Evolutionary conservation across 2,329 filamentous ascomycete species (phyloP), one percentile per base, ranked within the genome.

Genomic region (Boeremia lycopersici): DNA sequence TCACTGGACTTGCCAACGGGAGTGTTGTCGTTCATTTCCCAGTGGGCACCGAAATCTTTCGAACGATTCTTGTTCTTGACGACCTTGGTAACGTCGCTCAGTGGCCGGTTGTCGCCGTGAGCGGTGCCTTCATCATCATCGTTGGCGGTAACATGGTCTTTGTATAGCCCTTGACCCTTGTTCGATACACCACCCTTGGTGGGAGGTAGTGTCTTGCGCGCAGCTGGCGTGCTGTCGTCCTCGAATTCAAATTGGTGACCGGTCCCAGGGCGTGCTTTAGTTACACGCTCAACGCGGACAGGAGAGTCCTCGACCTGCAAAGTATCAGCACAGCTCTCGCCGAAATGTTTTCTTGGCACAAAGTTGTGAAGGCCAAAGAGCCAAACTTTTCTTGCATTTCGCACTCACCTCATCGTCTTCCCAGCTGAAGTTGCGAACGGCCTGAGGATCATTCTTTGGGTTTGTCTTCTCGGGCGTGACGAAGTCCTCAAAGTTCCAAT

Each of bases 401-500:
- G 36, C n/a, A 36, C 73, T 61, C 52, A 78, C 78, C 71, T 89
- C 84, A 56, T 92, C 88, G 42, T 88, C 86, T 64, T 88, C 89
- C 86, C 90, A 96, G 56, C 81, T 83, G 71, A 87, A 86, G 73
- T 95, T 89, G 50, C 90, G 88, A 56, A 87, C 83, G 57, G 95
- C 87, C 69, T 91, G 85, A 34, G 82, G 79, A 56, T 87, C 83
- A 48, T 83, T 73, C 74, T 88, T 89, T 40, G 81, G 78, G 4
- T 83, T 81, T 42, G 85, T 80, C 81, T 96, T 96, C 61, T 88
- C 84, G 0, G 93, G 93, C 0, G 93, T 96, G 13, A 80, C 79
- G 67, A 96, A 96, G 76, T 96, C 92, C 57, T 91, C 86, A 74
- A 98, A 98, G 43, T 86, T 86, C 92, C 93, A 97, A 59, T 90